A percentile compares a stretch with the other conserved stretches of the same genome.
Evolutionary conservation across 2,329 filamentous ascomycete species (phyloP).

Genomic region (Xylariaceae sp.): DNA sequence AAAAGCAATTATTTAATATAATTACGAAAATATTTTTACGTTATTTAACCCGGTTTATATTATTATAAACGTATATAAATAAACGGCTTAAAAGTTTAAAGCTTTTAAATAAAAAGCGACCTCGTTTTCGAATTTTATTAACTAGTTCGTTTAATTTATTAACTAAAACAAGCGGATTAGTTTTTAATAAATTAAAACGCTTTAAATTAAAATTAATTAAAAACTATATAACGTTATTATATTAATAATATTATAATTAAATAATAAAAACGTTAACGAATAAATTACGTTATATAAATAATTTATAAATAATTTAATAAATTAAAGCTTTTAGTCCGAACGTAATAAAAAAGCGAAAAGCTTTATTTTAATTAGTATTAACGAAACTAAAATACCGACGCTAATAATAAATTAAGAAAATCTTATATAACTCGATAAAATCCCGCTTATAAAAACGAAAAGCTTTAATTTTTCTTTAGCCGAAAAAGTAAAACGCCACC

Average conservation of each 20-base stretch:
- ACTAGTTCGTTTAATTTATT: background rate
- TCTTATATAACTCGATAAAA: background rate
- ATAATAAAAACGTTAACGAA: background rate
- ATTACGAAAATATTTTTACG: too few species aligned
- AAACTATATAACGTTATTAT: background rate
- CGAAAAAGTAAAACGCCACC: background rate
- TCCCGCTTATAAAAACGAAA: background rate
- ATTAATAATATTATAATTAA: background rate
- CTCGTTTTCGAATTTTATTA: background rate
- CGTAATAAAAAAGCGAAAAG: background rate
- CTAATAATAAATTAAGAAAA: background rate
- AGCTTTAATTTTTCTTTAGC: background rate
- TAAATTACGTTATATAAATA: background rate
- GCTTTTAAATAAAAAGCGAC: background rate
- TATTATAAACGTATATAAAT: too few species aligned
- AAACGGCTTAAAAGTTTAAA: background rate
- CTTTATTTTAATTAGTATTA: background rate
- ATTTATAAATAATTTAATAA: too few species aligned
- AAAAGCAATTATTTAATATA: too few species aligned
- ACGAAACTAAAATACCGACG: background rate
- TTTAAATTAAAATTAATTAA: too few species aligned
- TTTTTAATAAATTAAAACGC: too few species aligned
- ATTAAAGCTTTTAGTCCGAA: too few species aligned
- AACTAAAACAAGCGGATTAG: too few species aligned
- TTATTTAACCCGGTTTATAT: too few species aligned